These are phyloP conservation scores for Saccharomyces hybrid DNA, from an alignment of 1,139 yeast species.

Conservation along the genomic window DNA sequence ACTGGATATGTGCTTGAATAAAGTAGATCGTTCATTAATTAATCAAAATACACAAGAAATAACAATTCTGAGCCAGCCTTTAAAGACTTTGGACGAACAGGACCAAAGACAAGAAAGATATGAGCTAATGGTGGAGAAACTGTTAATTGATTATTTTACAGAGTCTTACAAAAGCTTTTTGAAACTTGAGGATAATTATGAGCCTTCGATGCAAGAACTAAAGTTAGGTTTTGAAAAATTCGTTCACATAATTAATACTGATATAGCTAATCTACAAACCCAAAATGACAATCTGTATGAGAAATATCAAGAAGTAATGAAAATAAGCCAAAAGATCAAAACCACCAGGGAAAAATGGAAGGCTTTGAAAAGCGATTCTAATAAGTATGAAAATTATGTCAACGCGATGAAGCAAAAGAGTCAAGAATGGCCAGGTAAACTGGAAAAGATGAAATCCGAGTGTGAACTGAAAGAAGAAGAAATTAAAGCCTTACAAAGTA, in stretches of 20 bases:
- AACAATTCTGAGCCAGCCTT: conserved; percentile 36
- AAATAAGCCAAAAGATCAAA: conserved; percentile 36
- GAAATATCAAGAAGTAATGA: conserved; percentile 28
- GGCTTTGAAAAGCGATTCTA: conserved; percentile 64
- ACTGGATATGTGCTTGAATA: conserved; percentile 34
- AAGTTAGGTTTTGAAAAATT: conserved; percentile 44
- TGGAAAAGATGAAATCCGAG: conserved; percentile 50
- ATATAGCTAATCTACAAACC: conserved; percentile 37
- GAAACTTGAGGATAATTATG: conserved; percentile 54
- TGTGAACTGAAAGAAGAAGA: conserved; percentile 42
- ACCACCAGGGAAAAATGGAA: conserved; percentile 47
- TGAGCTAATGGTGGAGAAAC: conserved; percentile 42
- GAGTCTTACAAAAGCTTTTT: conserved; percentile 63
- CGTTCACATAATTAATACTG: conserved; percentile 38
- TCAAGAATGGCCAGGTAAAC: conserved; percentile 52
- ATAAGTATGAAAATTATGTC: conserved; percentile 63
- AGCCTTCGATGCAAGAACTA: conserved; percentile 49
- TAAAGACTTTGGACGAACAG: conserved; percentile 35
- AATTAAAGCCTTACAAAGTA: conserved; percentile 34
- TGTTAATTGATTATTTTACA: conserved; percentile 58
- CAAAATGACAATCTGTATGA: conserved; percentile 35
- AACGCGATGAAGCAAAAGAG: conserved; percentile 59
- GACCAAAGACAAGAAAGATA: conserved; percentile 31
- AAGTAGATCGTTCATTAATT: conserved; percentile 19
- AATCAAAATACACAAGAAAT: conserved; percentile 28